These are phyloP conservation scores for Cyclotella choctawhatcheeana DNA, from an alignment of 108 stramenopile genomes.

Conservation along the genomic window DNA sequence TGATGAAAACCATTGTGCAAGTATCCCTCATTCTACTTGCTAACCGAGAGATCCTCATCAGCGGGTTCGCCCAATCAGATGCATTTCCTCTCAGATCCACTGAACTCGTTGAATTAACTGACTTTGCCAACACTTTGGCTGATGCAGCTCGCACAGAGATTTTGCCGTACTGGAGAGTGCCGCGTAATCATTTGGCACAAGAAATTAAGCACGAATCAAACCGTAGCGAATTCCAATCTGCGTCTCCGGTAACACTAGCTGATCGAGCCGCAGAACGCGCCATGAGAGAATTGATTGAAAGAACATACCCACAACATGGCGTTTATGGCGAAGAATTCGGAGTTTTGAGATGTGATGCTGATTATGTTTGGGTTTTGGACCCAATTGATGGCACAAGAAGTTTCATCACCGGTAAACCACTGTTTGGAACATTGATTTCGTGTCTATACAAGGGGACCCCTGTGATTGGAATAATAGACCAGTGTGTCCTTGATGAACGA, in stretches of 20 bases:
- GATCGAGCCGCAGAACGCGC: constrained; percentile 55
- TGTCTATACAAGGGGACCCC: constrained; percentile 49
- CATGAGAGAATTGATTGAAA: constrained; percentile 57
- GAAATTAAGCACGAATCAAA: constrained; percentile 53
- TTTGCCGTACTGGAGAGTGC: constrained; percentile 61
- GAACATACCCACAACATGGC: constrained; percentile 55
- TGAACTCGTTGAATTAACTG: too few relatives aligned
- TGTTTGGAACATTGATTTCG: constrained; percentile 63
- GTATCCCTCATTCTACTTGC: too few relatives aligned
- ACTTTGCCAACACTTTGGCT: constrained; percentile 57
- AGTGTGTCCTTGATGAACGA: constrained; percentile 59
- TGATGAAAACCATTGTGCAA: too few relatives aligned
- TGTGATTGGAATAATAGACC: constrained; percentile 62
- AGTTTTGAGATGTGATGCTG: constrained; percentile 46
- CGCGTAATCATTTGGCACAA: too few relatives aligned
- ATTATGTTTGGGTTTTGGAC: constrained; percentile 64
- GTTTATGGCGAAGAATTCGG: constrained; percentile 66
- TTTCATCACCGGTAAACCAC: constrained; percentile 66
- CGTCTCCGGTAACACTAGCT: constrained; percentile 63
- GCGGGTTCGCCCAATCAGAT: too few relatives aligned
- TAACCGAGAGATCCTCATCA: too few relatives aligned
- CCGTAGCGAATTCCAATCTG: too few relatives aligned
- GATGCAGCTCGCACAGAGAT: constrained; percentile 55
- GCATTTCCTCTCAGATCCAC: too few relatives aligned
- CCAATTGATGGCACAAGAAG: constrained; percentile 67